Evolutionary conservation across 2,329 filamentous ascomycete genomes (phyloP).

Genomic region (Fusarium sp.): DNA sequence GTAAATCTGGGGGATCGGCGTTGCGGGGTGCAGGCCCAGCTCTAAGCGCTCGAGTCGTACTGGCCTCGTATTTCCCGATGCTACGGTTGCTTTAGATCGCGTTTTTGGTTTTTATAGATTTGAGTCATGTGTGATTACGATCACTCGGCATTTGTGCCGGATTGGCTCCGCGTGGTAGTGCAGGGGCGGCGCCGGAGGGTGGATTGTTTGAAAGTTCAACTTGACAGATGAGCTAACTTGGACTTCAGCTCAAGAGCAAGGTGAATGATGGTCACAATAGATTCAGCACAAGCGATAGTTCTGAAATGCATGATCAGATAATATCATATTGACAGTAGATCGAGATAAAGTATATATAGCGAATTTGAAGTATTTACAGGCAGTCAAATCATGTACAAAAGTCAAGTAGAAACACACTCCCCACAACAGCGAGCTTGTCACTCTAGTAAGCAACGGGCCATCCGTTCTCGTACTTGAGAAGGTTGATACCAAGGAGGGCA

Average conservation of each 20-base stretch:
- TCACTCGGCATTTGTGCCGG: neutral
- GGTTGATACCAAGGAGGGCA: constrained; percentile 50
- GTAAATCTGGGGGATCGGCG: constrained; percentile 23
- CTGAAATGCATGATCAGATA: neutral
- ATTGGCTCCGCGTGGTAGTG: neutral
- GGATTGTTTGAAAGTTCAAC: neutral
- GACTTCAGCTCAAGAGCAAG: neutral
- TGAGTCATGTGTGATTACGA: neutral
- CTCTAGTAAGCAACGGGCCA: constrained; percentile 51
- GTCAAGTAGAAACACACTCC: too few species aligned
- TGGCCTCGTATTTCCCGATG: neutral
- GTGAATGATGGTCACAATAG: too few species aligned
- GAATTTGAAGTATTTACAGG: constrained; percentile 19
- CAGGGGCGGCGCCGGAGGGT: neutral
- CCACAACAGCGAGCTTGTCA: too few species aligned
- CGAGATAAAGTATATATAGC: neutral
- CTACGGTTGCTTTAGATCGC: constrained; percentile 1
- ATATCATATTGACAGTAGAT: neutral
- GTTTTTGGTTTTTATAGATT: neutral
- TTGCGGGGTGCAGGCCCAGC: constrained; percentile 9
- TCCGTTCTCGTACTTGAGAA: constrained; percentile 48
- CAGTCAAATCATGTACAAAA: constrained; percentile 4
- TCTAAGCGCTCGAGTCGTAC: constrained; percentile 32
- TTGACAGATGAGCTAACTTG: too few species aligned
- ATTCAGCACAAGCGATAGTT: too few species aligned